These are phyloP conservation scores for Cladobotryum protrusum DNA, from an alignment of 2,329 filamentous ascomycete species.

Conservation along the genomic window DNA sequence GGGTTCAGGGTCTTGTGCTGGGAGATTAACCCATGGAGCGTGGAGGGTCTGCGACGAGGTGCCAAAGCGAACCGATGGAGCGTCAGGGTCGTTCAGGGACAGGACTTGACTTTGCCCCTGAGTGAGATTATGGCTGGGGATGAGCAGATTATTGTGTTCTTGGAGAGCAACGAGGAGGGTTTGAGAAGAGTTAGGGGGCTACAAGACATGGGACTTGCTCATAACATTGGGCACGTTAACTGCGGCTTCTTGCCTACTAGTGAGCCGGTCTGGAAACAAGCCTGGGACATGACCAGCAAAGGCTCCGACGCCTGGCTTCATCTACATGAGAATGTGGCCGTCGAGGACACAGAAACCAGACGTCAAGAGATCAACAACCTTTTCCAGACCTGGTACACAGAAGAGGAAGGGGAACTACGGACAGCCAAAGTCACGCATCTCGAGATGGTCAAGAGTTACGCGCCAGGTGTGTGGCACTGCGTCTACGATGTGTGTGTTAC, in stretches of 20 bases:
- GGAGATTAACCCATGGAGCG: slow-evolving; percentile 85
- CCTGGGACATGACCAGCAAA: slow-evolving; percentile 38
- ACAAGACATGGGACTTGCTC: slow-evolving; percentile 26
- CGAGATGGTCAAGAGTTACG: slow-evolving; percentile 63
- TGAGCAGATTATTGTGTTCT: slow-evolving; percentile 59
- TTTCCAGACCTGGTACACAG: slow-evolving; percentile 33
- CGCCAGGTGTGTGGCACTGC: slow-evolving; percentile 63
- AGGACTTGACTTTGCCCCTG: slow-evolving; percentile 33
- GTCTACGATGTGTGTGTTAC: slow-evolving; percentile 58
- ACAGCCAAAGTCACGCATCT: slow-evolving; percentile 45
- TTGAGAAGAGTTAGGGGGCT: slow-evolving; percentile 33
- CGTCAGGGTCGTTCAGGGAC: slow-evolving; percentile 45
- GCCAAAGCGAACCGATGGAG: slow-evolving; percentile 63
- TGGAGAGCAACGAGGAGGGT: slow-evolving; percentile 60
- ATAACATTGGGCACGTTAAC: slow-evolving; percentile 53
- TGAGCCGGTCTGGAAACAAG: slow-evolving; percentile 44
- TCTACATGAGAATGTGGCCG: slow-evolving; percentile 60
- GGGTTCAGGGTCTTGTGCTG: slow-evolving; percentile 75
- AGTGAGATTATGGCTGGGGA: slow-evolving; percentile 34
- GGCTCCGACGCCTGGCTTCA: slow-evolving; percentile 50
- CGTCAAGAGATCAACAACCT: slow-evolving; percentile 41
- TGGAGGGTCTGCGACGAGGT: slow-evolving; percentile 75
- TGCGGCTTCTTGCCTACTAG: slow-evolving; percentile 57
- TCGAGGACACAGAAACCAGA: slow-evolving; percentile 43
- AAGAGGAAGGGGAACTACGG: slow-evolving; percentile 17